Evolutionary conservation across 306 rosid genomes (phyloP).

Genomic region (Arachis hypogaea): DNA sequence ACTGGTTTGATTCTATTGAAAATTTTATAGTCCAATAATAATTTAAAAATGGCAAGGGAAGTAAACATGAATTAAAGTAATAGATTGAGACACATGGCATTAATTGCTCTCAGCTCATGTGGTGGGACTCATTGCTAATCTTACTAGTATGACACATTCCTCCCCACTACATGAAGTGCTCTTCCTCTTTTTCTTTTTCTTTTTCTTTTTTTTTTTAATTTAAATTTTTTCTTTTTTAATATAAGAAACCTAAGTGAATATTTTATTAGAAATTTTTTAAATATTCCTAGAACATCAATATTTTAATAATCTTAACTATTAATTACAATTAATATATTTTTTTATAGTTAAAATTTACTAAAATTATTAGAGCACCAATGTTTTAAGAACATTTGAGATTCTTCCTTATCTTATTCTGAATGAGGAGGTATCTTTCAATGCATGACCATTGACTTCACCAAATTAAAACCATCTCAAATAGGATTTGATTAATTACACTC

Average conservation of each 20-base stretch:
- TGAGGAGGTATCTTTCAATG: conserved; percentile 29
- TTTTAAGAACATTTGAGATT: no score
- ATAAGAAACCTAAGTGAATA: conserved; percentile 38
- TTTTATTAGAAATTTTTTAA: background rate
- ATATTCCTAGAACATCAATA: no score
- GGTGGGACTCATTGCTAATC: conserved; percentile 47
- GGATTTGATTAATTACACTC: background rate
- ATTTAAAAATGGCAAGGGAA: background rate
- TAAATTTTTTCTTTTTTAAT: no score
- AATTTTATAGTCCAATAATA: no score
- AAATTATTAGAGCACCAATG: no score
- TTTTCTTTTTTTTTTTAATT: no score
- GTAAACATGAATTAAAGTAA: background rate
- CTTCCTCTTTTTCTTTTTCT: conserved; percentile 35
- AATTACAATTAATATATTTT: no score
- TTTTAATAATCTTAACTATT: no score
- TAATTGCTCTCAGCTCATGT: conserved; percentile 35
- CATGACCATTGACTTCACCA: conserved; percentile 1
- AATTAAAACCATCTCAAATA: background rate
- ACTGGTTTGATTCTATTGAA: no score
- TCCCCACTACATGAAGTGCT: conserved; percentile 43
- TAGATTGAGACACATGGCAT: conserved; percentile 42
- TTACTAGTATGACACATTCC: conserved; percentile 40
- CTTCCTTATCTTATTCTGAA: conserved; percentile 30
- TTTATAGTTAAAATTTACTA: no score